Evolutionary conservation across 345 rosid species (phyloP).

Genomic region (Eucalyptus decipiens): DNA sequence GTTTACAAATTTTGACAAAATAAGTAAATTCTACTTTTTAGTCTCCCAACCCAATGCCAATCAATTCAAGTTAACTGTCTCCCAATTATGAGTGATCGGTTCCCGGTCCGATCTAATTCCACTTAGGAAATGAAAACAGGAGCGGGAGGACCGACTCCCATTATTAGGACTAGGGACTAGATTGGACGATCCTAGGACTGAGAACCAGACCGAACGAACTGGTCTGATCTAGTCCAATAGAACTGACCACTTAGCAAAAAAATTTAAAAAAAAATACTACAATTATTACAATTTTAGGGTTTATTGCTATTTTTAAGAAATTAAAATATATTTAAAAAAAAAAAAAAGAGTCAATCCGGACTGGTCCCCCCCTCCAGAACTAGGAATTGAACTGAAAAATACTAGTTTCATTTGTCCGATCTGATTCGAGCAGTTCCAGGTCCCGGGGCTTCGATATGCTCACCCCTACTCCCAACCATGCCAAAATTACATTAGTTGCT

Average conservation of each 20-base stretch:
- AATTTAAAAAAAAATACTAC: no score
- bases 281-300: no score
- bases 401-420: no score
- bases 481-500: accelerated
- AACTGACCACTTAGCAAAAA: no score
- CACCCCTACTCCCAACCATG: accelerated
- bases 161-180: no score
- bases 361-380: accelerated
- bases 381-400: no score
- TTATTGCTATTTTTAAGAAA: no score
- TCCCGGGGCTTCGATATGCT: accelerated
- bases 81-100: no score
- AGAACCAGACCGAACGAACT: accelerated
- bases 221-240: accelerated
- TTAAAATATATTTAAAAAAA: accelerated
- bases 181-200: accelerated
- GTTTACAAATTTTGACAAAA: background rate
- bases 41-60: background rate
- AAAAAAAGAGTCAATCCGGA: no score
- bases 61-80: background rate
- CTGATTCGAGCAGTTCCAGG: accelerated
- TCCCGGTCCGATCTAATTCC: no score
- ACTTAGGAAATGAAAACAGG: no score
- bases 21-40: background rate
- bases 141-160: no score